A percentile compares a stretch with the other conserved stretches of the same genome.
phyloP scores from a whole-genome alignment of 1,139 yeast species.

The Candida anutae region DNA sequence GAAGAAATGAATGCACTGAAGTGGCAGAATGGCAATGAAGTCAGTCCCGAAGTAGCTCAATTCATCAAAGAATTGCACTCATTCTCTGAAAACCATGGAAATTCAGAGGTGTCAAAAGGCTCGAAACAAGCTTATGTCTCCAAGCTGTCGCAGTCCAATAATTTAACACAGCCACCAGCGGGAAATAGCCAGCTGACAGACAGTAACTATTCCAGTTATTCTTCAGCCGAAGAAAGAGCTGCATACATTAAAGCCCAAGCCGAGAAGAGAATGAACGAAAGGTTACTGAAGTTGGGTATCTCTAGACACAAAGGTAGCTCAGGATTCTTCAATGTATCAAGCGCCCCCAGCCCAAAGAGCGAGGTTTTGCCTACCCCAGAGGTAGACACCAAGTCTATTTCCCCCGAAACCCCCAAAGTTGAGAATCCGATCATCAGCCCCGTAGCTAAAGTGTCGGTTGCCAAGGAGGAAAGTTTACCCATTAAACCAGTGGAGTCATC shows the following conservation, averaged over 20 bases:
- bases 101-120: constrained; percentile 2
- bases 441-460: constrained; percentile 7
- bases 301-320: constrained; percentile 26
- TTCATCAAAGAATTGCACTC: constrained; percentile 52
- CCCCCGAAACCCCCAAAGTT: constrained; percentile 6
- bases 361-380: constrained; percentile 1
- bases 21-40: constrained; percentile 85
- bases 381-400: constrained; percentile 3
- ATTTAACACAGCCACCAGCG: constrained; percentile 4
- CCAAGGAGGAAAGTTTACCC: neutral
- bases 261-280: constrained; percentile 79
- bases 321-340: constrained; percentile 2
- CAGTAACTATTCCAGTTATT: constrained; percentile 16
- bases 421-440: constrained; percentile 6
- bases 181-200: constrained; percentile 5
- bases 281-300: constrained; percentile 80
- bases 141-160: constrained; percentile 1
- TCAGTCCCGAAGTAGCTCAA: constrained; percentile 51
- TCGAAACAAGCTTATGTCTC: constrained; percentile 1
- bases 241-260: constrained; percentile 89
- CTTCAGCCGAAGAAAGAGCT: constrained; percentile 59
- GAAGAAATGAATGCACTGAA: constrained; percentile 54
- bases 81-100: neutral
- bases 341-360: constrained; percentile 2
- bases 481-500: constrained; percentile 11